Conservation (phyloP, 2,329 filamentous ascomycete species). For the Penicillium janthinellum region DNA sequence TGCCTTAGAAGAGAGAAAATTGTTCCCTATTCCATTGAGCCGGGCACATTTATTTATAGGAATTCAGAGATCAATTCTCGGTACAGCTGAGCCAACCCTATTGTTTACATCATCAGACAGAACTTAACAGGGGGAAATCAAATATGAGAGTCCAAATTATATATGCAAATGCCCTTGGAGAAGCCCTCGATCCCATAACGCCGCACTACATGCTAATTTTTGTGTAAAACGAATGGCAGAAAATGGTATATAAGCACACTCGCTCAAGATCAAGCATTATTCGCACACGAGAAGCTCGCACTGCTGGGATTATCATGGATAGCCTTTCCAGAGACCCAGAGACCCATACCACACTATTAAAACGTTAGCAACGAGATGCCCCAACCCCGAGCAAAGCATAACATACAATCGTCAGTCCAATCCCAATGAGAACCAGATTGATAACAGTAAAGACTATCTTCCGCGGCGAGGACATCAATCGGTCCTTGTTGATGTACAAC, state of each 20-base stretch:
- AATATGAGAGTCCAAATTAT: background rate
- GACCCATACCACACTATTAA: constrained; percentile 35
- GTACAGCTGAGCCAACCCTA: too few relatives aligned
- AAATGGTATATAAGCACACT: background rate
- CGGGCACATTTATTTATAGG: background rate
- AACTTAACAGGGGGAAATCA: background rate
- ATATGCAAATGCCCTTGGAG: background rate
- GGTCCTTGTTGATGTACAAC: constrained; percentile 40
- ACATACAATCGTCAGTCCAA: constrained; percentile 30
- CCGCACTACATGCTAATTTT: background rate
- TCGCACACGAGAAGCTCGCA: constrained; percentile 37
- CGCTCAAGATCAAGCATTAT: constrained; percentile 24
- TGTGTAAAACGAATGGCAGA: background rate
- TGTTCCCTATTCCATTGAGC: background rate
- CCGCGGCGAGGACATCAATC: constrained; percentile 33
- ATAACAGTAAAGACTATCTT: constrained; percentile 34
- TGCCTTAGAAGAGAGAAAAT: background rate
- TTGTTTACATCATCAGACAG: background rate
- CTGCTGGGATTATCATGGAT: constrained; percentile 36
- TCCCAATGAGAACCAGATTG: constrained; percentile 28
- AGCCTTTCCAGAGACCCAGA: constrained; percentile 39
- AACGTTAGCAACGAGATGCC: background rate
- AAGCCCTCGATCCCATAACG: background rate
- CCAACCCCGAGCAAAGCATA: background rate
- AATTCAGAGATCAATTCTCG: background rate